Evolutionary conservation across 2,329 filamentous ascomycete species (phyloP).

Genomic region (Colletotrichum paranaense): DNA sequence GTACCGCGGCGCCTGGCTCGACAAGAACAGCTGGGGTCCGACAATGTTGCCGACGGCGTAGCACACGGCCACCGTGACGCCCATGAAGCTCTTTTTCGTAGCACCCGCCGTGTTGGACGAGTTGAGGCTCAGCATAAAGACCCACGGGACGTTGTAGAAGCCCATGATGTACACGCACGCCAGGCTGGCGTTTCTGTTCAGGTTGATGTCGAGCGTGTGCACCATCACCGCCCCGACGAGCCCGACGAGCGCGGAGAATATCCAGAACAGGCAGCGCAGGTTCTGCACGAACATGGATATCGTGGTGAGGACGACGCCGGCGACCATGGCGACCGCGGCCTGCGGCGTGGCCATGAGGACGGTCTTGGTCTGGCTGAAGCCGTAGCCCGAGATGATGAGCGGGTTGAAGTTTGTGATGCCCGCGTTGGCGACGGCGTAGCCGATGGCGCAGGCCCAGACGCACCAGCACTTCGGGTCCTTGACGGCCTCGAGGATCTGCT

Average conservation of each 20-base stretch:
- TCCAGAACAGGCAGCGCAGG: constrained; percentile 45
- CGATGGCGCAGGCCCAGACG: constrained; percentile 69
- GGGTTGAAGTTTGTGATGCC: constrained; percentile 75
- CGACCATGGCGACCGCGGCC: constrained; percentile 46
- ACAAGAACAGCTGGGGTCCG: constrained; percentile 44
- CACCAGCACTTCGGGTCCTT: constrained; percentile 66
- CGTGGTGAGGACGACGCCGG: constrained; percentile 38
- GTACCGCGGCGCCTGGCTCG: constrained; percentile 42
- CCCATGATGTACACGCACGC: constrained; percentile 47
- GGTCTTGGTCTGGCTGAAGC: constrained; percentile 68
- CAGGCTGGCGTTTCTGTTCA: constrained; percentile 40
- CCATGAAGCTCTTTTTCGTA: constrained; percentile 46
- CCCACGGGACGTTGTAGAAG: constrained; percentile 46
- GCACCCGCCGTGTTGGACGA: constrained; percentile 45
- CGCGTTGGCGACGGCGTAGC: constrained; percentile 74
- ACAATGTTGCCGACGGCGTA: constrained; percentile 47
- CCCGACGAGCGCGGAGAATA: constrained; percentile 39
- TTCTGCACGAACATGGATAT: constrained; percentile 43
- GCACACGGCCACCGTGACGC: constrained; percentile 42
- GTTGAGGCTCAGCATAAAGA: constrained; percentile 43
- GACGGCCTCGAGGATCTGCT: constrained; percentile 70
- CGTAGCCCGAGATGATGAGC: constrained; percentile 71
- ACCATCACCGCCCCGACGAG: constrained; percentile 43
- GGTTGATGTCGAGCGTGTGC: constrained; percentile 36
- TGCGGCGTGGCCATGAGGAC: constrained; percentile 47